phyloP scores from a whole-genome alignment of 225 moss, liverwort and hornwort species.

The Ulota crispa region DNA sequence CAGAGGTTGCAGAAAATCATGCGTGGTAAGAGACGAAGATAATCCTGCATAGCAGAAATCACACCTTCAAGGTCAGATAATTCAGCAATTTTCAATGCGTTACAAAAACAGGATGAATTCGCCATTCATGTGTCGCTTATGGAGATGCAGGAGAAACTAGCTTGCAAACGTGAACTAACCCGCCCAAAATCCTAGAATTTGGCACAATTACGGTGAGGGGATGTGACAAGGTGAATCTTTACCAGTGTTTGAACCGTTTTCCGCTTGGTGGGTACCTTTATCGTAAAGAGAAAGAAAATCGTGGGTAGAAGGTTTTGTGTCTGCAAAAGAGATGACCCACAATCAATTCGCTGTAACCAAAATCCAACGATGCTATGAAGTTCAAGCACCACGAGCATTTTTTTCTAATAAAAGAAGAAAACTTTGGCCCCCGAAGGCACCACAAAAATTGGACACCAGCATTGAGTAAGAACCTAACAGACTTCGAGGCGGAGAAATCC shows the following conservation, averaged over 20 bases:
- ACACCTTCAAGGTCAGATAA: neutral
- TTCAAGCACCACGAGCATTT: neutral
- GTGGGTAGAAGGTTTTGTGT: slow-evolving; percentile 60
- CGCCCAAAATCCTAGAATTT: neutral
- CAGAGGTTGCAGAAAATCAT: slow-evolving; percentile 76
- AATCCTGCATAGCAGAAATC: slow-evolving; percentile 35
- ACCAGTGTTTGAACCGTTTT: slow-evolving; percentile 44
- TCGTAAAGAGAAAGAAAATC: slow-evolving; percentile 71
- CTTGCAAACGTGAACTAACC: neutral
- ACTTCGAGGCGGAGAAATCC: neutral
- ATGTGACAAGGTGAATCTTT: slow-evolving; percentile 7
- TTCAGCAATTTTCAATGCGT: neutral
- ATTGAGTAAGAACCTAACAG: neutral
- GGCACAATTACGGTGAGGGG: neutral
- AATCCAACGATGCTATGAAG: neutral
- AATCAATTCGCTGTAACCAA: neutral
- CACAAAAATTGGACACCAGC: neutral
- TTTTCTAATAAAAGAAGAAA: neutral
- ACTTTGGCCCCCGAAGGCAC: no score
- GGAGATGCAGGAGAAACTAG: neutral
- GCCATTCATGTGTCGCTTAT: neutral
- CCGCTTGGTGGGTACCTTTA: slow-evolving; percentile 47
- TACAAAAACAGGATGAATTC: neutral
- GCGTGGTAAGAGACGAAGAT: slow-evolving; percentile 61
- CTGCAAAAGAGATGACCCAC: slow-evolving; percentile 22